These are phyloP conservation scores for Moricandia moricandioides DNA, from an alignment of 345 rosid genomes.

Conservation along the genomic window DNA sequence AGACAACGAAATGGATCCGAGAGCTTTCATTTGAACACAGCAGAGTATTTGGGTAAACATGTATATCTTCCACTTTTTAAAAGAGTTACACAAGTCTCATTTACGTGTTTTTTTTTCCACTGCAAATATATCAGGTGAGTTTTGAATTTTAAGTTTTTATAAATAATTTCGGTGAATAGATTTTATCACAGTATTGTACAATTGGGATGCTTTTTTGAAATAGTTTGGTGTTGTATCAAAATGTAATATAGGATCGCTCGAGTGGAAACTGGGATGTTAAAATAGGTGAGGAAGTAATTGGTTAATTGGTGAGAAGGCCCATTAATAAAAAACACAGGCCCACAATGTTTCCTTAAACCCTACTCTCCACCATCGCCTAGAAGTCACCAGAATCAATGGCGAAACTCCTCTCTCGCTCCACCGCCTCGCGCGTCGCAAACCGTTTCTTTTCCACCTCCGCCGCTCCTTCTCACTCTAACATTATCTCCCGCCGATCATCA, in stretches of 20 bases:
- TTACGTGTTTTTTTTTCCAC: neutral
- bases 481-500: slow-evolving; percentile 26
- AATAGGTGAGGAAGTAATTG: neutral
- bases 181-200: neutral
- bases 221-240: neutral
- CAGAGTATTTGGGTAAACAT: slow-evolving; percentile 5
- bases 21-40: slow-evolving; percentile 9
- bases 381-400: slow-evolving; percentile 25
- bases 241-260: slow-evolving; percentile 21
- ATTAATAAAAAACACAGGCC: neutral
- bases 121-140: no score
- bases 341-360: slow-evolving; percentile 22
- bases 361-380: slow-evolving; percentile 19
- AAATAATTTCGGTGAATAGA: neutral
- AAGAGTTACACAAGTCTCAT: neutral
- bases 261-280: slow-evolving; percentile 17
- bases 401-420: slow-evolving; percentile 28
- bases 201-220: neutral
- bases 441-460: slow-evolving; percentile 28
- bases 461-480: slow-evolving; percentile 13
- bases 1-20: slow-evolving; percentile 8
- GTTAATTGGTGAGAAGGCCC: slow-evolving; percentile 24
- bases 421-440: slow-evolving; percentile 28
- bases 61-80: neutral
- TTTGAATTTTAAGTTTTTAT: no score